Conservation (phyloP, 2,329 filamentous ascomycete species). For the Aspergillus costaricaensis region DNA sequence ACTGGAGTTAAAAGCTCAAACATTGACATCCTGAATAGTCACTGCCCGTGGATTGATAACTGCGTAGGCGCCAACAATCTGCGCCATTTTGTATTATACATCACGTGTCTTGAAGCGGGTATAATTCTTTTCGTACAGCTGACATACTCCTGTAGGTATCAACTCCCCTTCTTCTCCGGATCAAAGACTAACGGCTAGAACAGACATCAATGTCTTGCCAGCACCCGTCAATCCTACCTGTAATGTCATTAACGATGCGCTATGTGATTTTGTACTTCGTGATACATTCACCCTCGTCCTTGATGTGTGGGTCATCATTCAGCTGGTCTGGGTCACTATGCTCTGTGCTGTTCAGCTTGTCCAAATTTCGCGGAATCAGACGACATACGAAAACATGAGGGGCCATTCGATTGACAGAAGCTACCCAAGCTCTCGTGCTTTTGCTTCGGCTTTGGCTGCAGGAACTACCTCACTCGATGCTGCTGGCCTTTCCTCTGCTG, state of each 20-base stretch:
- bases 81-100: constrained; percentile 90
- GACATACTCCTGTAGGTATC: constrained; percentile 67
- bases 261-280: constrained; percentile 76
- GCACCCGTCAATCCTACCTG: constrained; percentile 58
- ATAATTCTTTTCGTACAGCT: constrained; percentile 72
- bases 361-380: constrained; percentile 88
- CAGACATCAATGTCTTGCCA: constrained; percentile 66
- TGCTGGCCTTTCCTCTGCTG: constrained; percentile 67
- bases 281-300: constrained; percentile 84
- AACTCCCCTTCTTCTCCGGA: not conserved
- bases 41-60: constrained; percentile 98
- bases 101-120: constrained; percentile 74
- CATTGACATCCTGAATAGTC: constrained; percentile 54
- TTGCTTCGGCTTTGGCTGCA: constrained; percentile 71
- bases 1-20: not conserved
- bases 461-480: constrained; percentile 65
- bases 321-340: constrained; percentile 97
- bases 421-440: constrained; percentile 56
- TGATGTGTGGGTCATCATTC: constrained; percentile 75
- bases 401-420: constrained; percentile 65
- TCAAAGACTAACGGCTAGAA: constrained; percentile 1
- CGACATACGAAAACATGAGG: constrained; percentile 95
- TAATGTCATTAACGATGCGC: constrained; percentile 69
- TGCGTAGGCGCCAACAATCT: constrained; percentile 96
- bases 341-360: constrained; percentile 90